Base-by-base conservation (phyloP, 2,329 filamentous ascomycete species). In the Periconia sp. region DNA sequence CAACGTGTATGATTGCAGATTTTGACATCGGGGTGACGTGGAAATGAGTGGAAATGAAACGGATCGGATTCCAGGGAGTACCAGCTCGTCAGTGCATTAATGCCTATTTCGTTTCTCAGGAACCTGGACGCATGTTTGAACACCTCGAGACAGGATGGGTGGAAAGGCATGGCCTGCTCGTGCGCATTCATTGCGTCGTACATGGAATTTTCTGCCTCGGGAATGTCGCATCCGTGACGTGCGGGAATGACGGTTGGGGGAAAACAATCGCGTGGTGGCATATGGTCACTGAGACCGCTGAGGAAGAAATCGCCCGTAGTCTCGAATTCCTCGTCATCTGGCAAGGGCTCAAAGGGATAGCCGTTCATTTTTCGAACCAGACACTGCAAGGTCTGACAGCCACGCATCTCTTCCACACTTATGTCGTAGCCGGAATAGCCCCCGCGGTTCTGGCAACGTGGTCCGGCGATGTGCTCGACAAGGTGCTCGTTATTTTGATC, bases 261-360 rank as follows among this genome's bases (percentile, higher is more conserved):
- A 23, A 11, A 14, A 3, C 3, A 31, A 33, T 58, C 55, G 27
- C 49, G 46, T 11, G 55, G 55, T 6, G 52, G 46, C 55, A 58
- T 55, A 33, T 52, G 45, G 37, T 52, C 53, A 11, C n/a, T 45
- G 17, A 55, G 40, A 20, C 53, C 53, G 31, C 49, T 55, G 18
- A 55, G 23, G 27, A 52, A 51, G 40, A 55, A 55, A 2, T 35
- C 35, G 14, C 46, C 53, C 11, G 23, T n/a, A 3, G 18, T 23
- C 45, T 58, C 55, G 31, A 52, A 58, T 10, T 58, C 49, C 17
- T 52, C 49, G 33, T 58, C 55, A 19, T 58, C 48, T 13, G 43
- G 42, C 37, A 47, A 41, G 8, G 47, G 42, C 2, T 55, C 52
- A 18, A 50, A 50, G 10, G 11, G 40, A 41, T 41, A 49, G 31